Conservation (phyloP, 805 yeast genomes). For the Ogataea saltuana region DNA sequence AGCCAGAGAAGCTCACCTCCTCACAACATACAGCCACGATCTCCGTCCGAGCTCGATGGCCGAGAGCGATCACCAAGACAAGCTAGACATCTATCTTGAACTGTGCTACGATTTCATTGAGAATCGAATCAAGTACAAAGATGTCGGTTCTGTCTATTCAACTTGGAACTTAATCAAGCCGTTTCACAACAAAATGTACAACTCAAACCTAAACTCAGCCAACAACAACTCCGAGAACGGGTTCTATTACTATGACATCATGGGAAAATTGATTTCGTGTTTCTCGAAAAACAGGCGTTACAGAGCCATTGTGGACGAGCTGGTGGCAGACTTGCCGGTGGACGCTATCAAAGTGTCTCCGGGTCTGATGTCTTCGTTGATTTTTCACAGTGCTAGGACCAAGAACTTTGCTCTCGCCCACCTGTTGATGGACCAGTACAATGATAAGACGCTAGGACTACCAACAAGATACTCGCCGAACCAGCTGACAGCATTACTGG, state of each 20-base stretch:
- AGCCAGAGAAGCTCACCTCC: conserved; percentile 6
- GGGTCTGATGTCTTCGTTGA: conserved; percentile 34
- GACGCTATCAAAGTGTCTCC: conserved; percentile 37
- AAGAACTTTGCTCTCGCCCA: conserved; percentile 28
- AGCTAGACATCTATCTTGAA: conserved; percentile 29
- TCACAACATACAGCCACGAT: neutral
- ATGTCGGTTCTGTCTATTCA: conserved; percentile 29
- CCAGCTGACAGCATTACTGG: conserved; percentile 34
- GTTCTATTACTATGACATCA: conserved; percentile 31
- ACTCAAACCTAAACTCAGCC: conserved; percentile 24
- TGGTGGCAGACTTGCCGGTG: conserved; percentile 35
- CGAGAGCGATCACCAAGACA: conserved; percentile 17
- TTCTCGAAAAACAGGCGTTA: conserved; percentile 36
- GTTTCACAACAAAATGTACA: conserved; percentile 33
- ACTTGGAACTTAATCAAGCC: conserved; percentile 33
- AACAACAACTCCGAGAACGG: conserved; percentile 32
- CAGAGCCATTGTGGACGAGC: conserved; percentile 24
- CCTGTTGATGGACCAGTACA: conserved; percentile 30
- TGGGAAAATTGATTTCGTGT: conserved; percentile 28
- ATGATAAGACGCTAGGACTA: conserved; percentile 24
- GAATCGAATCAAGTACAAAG: conserved; percentile 25
- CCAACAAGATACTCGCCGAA: conserved; percentile 28
- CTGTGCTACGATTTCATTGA: conserved; percentile 32
- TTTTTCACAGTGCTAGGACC: conserved; percentile 32
- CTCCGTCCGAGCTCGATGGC: conserved; percentile 9